Percentiles rank a stretch among this genome's conserved stretches.
Evolutionary conservation across 495 filamentous ascomycete species (phyloP).

Genomic region (Parathielavia hyrcaniae): DNA sequence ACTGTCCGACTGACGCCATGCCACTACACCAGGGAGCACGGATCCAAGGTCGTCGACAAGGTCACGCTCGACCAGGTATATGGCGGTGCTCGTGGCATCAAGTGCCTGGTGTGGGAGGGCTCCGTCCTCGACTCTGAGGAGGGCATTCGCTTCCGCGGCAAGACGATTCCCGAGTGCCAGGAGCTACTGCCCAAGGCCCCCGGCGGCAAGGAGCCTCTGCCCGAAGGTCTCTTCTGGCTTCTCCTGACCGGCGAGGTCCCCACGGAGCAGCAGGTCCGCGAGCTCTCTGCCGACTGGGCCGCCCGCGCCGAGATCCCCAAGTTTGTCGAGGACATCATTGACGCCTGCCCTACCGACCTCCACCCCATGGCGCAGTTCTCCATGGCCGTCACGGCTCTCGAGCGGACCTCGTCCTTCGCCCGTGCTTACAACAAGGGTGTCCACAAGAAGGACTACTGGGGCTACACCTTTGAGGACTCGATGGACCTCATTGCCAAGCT

Average conservation of each 20-base stretch:
- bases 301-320: constrained; percentile 92
- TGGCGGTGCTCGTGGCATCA: constrained; percentile 97
- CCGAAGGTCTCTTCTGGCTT: constrained; percentile 99
- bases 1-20: constrained; percentile 17
- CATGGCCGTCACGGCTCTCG: constrained; percentile 90
- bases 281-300: constrained; percentile 96
- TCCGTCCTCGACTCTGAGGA: constrained; percentile 97
- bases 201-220: constrained; percentile 90
- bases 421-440: constrained; percentile 98
- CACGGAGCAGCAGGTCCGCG: constrained; percentile 93
- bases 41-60: constrained; percentile 91
- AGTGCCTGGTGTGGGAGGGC: constrained; percentile 97
- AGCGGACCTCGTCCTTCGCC: constrained; percentile 94
- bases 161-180: constrained; percentile 98
- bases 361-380: constrained; percentile 99
- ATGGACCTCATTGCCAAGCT: constrained; percentile 99
- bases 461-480: constrained; percentile 97
- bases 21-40: constrained; percentile 62
- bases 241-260: constrained; percentile 96
- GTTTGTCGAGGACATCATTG: constrained; percentile 97
- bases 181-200: constrained; percentile 91
- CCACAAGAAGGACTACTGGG: constrained; percentile 99
- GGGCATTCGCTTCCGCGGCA: constrained; percentile 97
- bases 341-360: constrained; percentile 95
- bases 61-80: constrained; percentile 99